Evolutionary conservation across 2,329 filamentous ascomycete genomes (phyloP).

Genomic region (Emmonsiellopsis sp.): DNA sequence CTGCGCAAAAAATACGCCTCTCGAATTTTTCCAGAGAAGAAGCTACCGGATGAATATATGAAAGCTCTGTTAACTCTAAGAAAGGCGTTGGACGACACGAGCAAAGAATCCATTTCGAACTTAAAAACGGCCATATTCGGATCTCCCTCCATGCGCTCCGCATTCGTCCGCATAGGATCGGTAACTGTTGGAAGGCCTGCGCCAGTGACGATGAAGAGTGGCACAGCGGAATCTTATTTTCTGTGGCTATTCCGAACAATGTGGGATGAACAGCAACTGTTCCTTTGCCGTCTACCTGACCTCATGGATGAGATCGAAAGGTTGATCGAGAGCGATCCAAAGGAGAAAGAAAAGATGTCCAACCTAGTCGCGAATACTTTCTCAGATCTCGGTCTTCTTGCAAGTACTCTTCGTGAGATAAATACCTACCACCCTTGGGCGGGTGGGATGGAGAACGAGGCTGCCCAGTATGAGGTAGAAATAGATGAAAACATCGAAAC

Average conservation of each 20-base stretch:
- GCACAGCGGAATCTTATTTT: slow-evolving; percentile 15
- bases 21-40: slow-evolving; percentile 20
- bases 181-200: slow-evolving; percentile 3
- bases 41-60: slow-evolving; percentile 32
- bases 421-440: slow-evolving; percentile 40
- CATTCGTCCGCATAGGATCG: slow-evolving; percentile 23
- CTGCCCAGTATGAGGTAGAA: slow-evolving; percentile 11
- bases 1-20: slow-evolving; percentile 26
- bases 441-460: slow-evolving; percentile 19
- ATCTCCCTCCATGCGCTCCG: slow-evolving; percentile 34
- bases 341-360: slow-evolving; percentile 29
- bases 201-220: slow-evolving; percentile 3
- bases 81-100: slow-evolving; percentile 24
- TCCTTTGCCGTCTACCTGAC: slow-evolving; percentile 24
- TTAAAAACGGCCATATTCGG: slow-evolving; percentile 20
- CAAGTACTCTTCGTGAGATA: slow-evolving; percentile 36
- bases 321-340: slow-evolving; percentile 26
- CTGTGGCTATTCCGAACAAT: slow-evolving; percentile 31
- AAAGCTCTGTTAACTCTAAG: slow-evolving; percentile 31
- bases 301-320: slow-evolving; percentile 42
- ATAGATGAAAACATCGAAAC: background rate
- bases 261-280: slow-evolving; percentile 29
- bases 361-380: slow-evolving; percentile 26
- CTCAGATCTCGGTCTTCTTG: slow-evolving; percentile 37
- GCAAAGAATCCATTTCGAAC: slow-evolving; percentile 20